A percentile compares a stretch with the other conserved stretches of the same genome.
Conservation (phyloP, 2,329 filamentous ascomycete species). For the Mycocentrospora acerina region DNA sequence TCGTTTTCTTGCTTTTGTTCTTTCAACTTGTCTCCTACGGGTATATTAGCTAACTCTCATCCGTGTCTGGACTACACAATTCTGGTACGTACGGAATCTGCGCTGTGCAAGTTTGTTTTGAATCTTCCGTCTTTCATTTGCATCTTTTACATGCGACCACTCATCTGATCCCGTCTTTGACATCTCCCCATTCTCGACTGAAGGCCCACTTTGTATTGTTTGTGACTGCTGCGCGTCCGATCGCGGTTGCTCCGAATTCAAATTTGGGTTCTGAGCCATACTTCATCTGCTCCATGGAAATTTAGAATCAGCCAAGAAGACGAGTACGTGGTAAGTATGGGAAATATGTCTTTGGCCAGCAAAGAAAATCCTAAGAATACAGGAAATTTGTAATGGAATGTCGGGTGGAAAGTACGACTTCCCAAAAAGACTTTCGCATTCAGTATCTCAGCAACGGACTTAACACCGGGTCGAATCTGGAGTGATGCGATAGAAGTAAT, state of each 20-base stretch:
- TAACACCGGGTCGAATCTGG: no score
- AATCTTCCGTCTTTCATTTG: slow-evolving; percentile 70
- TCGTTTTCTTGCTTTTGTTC: slow-evolving; percentile 67
- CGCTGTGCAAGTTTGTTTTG: slow-evolving; percentile 76
- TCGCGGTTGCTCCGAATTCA: slow-evolving; percentile 14
- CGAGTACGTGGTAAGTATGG: not conserved
- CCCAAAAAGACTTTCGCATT: no score
- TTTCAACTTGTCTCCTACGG: slow-evolving; percentile 66
- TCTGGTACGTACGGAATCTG: slow-evolving; percentile 65
- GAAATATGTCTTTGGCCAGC: not conserved
- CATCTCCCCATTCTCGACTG: slow-evolving; percentile 15
- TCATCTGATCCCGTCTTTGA: slow-evolving; percentile 51
- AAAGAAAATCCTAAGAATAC: not conserved
- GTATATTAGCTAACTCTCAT: slow-evolving; percentile 5
- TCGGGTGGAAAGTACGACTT: no score
- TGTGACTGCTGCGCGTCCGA: slow-evolving; percentile 15
- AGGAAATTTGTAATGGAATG: no score
- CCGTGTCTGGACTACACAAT: no score
- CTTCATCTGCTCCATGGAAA: not conserved
- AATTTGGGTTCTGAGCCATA: slow-evolving; percentile 27
- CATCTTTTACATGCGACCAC: slow-evolving; percentile 70
- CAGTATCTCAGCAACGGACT: no score
- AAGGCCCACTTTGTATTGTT: slow-evolving; percentile 17
- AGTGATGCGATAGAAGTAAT: no score
- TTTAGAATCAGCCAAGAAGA: not conserved